Base-by-base conservation (phyloP, 345 rosid species). In the Cardiospermum halicacabum region DNA sequence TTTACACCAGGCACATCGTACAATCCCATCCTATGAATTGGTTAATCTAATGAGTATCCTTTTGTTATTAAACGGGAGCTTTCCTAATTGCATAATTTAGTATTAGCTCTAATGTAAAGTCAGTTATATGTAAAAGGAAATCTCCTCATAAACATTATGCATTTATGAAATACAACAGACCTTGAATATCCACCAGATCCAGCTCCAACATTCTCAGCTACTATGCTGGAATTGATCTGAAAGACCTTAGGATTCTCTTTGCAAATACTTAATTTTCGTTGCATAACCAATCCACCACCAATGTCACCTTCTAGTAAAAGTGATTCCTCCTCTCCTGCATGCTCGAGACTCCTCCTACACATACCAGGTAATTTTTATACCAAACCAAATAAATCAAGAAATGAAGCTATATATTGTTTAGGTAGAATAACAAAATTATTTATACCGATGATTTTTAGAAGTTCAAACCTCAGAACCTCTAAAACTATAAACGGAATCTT, bases 131-230 rank as follows among this genome's bases (percentile, higher is more conserved):
- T n/a, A n/a, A n/a, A n/a, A n/a, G n/a, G n/a, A n/a, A n/a, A n/a
- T n/a, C n/a, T n/a, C n/a, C n/a, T n/a, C n/a, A n/a, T n/a, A n/a
- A n/a, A n/a, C n/a, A n/a, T n/a, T n/a, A n/a, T 16, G 51, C 39
- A 34, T 34, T 34, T 4, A 65, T 32, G 48, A 25, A 56, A 27
- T 60, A 21, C 40, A 45, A 32, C 74, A 72, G 50, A 89, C 98
- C 97, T 93, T 76, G 97, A 89, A 80, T 69, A 89, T 75, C 93
- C 98, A 32, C 97, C 93, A 50, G 97, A 92, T 45, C 98, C 94
- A 72, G 98, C 92, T 73, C 92, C 98, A 58, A 93, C 89, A 6
- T 76, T 86, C 50, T 68, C 83, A 51, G 90, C 94, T 72, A 83
- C 57, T 72, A 93, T 76, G 74, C 77, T 72, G 67, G 97, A 93